Evolutionary conservation across 108 stramenopile genomes (phyloP), one percentile per base, ranked within the genome.

Genomic region (Nitzschia inconspicua): DNA sequence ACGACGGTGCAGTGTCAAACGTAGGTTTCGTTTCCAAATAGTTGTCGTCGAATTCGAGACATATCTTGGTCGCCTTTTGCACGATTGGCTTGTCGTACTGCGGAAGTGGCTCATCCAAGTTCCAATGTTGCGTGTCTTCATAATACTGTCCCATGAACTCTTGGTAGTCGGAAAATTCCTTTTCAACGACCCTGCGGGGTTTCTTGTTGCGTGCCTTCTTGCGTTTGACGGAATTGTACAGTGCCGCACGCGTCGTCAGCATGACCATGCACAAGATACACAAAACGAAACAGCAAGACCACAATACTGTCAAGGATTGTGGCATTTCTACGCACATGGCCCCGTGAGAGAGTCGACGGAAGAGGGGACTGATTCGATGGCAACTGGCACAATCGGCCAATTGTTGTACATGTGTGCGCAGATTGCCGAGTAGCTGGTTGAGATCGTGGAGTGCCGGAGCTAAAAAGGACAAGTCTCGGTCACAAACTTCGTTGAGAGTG

Each of bases 101-200:
- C 2, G 43, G 3, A 3, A 25, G 18, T 9, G 4, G 7, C 10
- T 23, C 52, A 13, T 70, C 59, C 10, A 70, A 26, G n/a, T 70
- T 57, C 78, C 78, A 79, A 14, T 63, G 24, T 18, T 43, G 55
- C 9, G 68, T 65, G 26, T 69, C 63, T 19, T 62, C 31, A 44
- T 80, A 80, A 57, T 55, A 74, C 19, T 66, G 44, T n/a, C 16
- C n/a, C 79, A 80, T 75, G 53, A 42, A 80, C 20, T 71, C 22
- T 48, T 72, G 59, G 57, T 75, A 75, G 35, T 75, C 73, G 36
- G 68, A 31, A 24, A 69, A 81, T 39, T 81, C 80, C 50, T 68
- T 68, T 58, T 69, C 71, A 14, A 66, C 56, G 3, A 57, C 53
- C n/a, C 63, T 50, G 22, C 44, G 42, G 8, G 68, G 54, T 56